These are phyloP conservation scores for Ambrosia artemisiifolia DNA, from an alignment of 129 eudicot species.

Conservation along the genomic window DNA sequence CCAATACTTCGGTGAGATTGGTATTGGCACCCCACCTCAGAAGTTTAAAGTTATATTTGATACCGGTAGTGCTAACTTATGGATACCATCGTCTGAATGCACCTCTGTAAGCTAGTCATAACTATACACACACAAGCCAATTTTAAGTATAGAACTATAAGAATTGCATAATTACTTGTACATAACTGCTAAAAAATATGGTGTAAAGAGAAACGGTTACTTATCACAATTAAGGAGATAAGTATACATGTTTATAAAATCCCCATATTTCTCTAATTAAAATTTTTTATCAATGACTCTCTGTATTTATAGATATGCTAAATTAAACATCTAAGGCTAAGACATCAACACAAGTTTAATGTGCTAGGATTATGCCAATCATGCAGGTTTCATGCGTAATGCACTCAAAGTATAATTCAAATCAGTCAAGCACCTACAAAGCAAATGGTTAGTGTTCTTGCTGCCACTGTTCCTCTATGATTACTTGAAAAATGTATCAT, in stretches of 20 bases:
- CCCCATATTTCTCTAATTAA: neutral
- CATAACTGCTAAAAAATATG: too few relatives aligned
- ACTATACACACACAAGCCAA: neutral
- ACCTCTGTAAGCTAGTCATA: slow-evolving; percentile 42
- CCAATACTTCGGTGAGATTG: slow-evolving; percentile 24
- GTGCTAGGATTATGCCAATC: slow-evolving; percentile 1
- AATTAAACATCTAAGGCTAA: neutral
- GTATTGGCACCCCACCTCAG: slow-evolving; percentile 56
- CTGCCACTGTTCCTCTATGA: neutral
- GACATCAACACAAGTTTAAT: neutral
- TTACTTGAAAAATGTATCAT: neutral
- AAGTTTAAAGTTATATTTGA: slow-evolving; percentile 56
- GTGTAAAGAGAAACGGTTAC: neutral
- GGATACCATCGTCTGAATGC: slow-evolving; percentile 47
- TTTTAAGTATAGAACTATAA: neutral
- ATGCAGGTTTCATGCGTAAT: slow-evolving; percentile 44
- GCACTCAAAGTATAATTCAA: slow-evolving; percentile 51
- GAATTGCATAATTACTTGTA: neutral
- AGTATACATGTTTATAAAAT: neutral
- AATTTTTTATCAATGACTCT: too few relatives aligned
- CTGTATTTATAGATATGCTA: neutral
- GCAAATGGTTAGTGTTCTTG: slow-evolving; percentile 40
- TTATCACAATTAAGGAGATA: neutral
- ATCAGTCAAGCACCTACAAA: slow-evolving; percentile 46
- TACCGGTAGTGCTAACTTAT: slow-evolving; percentile 47